Percentiles rank a stretch among this genome's conserved stretches.
Conservation (phyloP, 371 early-diverging fungal species). For the Choanephora cucurbitarum region DNA sequence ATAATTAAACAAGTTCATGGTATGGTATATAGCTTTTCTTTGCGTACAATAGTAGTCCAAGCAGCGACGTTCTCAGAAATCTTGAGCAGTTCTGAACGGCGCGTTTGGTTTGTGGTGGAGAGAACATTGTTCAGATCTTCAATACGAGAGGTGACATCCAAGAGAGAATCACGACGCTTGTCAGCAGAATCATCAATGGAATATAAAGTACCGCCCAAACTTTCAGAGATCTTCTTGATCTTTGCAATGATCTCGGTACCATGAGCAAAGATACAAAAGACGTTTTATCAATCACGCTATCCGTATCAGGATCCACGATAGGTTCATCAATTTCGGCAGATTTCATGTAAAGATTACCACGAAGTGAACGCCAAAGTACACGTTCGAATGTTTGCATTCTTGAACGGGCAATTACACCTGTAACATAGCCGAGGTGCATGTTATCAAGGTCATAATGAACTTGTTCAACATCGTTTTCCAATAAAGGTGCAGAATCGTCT, state of each 20-base stretch:
- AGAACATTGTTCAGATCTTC: constrained; percentile 67
- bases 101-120: constrained; percentile 82
- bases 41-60: constrained; percentile 91
- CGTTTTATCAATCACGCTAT: constrained; percentile 89
- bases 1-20: constrained; percentile 94
- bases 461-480: constrained; percentile 62
- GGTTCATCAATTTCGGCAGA: constrained; percentile 93
- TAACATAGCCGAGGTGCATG: constrained; percentile 72
- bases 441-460: constrained; percentile 29
- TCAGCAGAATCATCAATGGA: constrained; percentile 81
- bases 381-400: constrained; percentile 94
- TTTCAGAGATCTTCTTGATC: constrained; percentile 92
- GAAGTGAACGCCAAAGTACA: constrained; percentile 95
- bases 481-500: constrained; percentile 61
- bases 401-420: constrained; percentile 89
- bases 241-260: constrained; percentile 89
- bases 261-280: constrained; percentile 97
- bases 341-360: constrained; percentile 97
- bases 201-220: constrained; percentile 94
- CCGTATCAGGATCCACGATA: constrained; percentile 83
- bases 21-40: constrained; percentile 97
- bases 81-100: constrained; percentile 79
- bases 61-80: constrained; percentile 81
- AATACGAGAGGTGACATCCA: constrained; percentile 64
- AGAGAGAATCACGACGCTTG: constrained; percentile 79